phyloP scores from a whole-genome alignment of 345 rosid species.

The Melaleuca alternifolia region DNA sequence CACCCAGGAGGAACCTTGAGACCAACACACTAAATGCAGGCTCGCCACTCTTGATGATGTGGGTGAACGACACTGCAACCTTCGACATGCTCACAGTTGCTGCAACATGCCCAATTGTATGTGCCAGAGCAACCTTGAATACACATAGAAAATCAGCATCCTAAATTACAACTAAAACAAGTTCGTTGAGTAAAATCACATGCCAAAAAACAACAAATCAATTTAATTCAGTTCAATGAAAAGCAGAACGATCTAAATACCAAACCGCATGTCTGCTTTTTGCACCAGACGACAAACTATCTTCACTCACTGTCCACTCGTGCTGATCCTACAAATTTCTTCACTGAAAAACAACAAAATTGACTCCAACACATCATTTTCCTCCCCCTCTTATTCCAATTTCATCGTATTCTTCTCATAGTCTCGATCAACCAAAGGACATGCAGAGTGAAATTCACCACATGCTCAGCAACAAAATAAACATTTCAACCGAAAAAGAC shows the following conservation, averaged over 20 bases:
- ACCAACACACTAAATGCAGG: conserved; percentile 97
- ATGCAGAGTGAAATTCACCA: not conserved
- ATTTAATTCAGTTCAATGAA: not conserved
- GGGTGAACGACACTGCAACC: conserved; percentile 99
- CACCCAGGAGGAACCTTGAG: conserved; percentile 83
- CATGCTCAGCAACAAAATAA: not conserved
- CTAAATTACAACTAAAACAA: not conserved
- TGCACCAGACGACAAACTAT: not conserved
- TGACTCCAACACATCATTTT: not conserved
- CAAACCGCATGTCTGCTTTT: not conserved
- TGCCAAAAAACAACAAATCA: not conserved
- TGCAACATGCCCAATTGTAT: conserved; percentile 98
- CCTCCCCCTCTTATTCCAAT: not conserved
- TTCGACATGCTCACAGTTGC: conserved; percentile 99
- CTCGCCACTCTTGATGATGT: conserved; percentile 96
- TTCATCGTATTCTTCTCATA: not conserved
- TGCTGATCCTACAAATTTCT: not conserved
- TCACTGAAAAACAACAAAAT: not conserved
- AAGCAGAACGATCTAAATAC: not conserved
- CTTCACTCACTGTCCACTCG: not conserved
- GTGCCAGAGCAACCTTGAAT: conserved; percentile 92
- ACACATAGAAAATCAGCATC: not conserved
- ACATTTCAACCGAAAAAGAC: not conserved
- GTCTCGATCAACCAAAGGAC: not conserved
- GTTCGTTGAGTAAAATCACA: not conserved